A percentile compares a stretch with the other conserved stretches of the same genome.
Evolutionary conservation across 371 early-diverging fungal genomes (phyloP).

Genomic region (Apophysomyces ossiformis): DNA sequence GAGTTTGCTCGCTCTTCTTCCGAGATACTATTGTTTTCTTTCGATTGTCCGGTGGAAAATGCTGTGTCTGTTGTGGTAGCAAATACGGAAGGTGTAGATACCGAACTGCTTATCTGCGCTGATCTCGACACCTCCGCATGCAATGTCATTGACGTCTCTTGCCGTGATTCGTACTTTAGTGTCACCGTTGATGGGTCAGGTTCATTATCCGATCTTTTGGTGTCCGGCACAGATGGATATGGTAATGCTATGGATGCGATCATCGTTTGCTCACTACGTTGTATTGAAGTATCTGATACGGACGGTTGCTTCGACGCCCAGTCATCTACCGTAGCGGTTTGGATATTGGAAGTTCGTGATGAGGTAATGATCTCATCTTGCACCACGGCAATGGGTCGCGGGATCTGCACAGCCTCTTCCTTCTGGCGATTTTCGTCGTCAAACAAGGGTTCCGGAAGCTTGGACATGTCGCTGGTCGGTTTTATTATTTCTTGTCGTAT

Average conservation of each 20-base stretch:
- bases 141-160: neutral
- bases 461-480: constrained; percentile 31
- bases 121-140: neutral
- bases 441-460: constrained; percentile 27
- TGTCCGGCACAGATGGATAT: no score
- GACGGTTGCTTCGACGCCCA: neutral
- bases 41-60: constrained; percentile 9
- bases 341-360: neutral
- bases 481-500: constrained; percentile 44
- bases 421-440: constrained; percentile 17
- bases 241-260: no score
- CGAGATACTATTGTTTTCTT: neutral
- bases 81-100: neutral
- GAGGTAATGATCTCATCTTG: neutral
- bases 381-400: constrained; percentile 11
- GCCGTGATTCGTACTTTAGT: neutral
- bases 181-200: neutral
- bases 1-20: constrained; percentile 29
- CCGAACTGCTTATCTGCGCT: neutral
- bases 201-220: no score
- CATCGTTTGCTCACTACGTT: neutral
- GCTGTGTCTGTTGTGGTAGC: constrained; percentile 5
- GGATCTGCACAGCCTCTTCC: constrained; percentile 16
- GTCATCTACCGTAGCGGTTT: neutral
- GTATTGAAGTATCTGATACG: neutral